Evolutionary conservation across 2,329 filamentous ascomycete genomes (phyloP).

Genomic region (Rutstroemia sydowiana): DNA sequence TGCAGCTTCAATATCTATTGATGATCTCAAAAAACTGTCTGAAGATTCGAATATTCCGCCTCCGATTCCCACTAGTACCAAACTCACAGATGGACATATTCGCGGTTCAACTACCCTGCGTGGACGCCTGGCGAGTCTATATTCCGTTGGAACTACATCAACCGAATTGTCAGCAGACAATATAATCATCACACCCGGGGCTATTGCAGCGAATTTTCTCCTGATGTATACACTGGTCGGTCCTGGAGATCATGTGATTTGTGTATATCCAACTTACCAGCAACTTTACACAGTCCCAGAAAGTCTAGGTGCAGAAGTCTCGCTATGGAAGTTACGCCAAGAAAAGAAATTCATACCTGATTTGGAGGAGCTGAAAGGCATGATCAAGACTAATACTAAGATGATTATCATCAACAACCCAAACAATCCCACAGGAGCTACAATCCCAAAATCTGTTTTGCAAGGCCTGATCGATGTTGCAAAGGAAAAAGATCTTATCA

Average conservation of each 20-base stretch:
- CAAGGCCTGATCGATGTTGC: slow-evolving; percentile 57
- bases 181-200: slow-evolving; percentile 70
- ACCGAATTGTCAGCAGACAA: slow-evolving; percentile 48
- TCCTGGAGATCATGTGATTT: slow-evolving; percentile 75
- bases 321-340: slow-evolving; percentile 63
- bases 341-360: slow-evolving; percentile 61
- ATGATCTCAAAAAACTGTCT: slow-evolving; percentile 54
- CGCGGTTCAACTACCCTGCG: slow-evolving; percentile 58
- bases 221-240: slow-evolving; percentile 65
- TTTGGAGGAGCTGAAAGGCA: slow-evolving; percentile 53
- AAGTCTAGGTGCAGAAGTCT: slow-evolving; percentile 69
- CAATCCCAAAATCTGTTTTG: slow-evolving; percentile 56
- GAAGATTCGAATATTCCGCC: slow-evolving; percentile 41
- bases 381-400: slow-evolving; percentile 65
- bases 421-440: slow-evolving; percentile 73
- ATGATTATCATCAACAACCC: slow-evolving; percentile 67
- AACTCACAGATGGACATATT: slow-evolving; percentile 68
- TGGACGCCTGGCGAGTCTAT: slow-evolving; percentile 56
- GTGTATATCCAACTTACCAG: slow-evolving; percentile 81
- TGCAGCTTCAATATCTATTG: slow-evolving; percentile 64
- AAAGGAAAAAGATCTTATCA: slow-evolving; percentile 50
- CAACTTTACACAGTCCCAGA: slow-evolving; percentile 71
- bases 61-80: slow-evolving; percentile 45
- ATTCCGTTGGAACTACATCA: slow-evolving; percentile 45
- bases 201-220: slow-evolving; percentile 81